Base-by-base conservation (phyloP, 106 monocot genomes). In the Dioscorea dumetorum region DNA sequence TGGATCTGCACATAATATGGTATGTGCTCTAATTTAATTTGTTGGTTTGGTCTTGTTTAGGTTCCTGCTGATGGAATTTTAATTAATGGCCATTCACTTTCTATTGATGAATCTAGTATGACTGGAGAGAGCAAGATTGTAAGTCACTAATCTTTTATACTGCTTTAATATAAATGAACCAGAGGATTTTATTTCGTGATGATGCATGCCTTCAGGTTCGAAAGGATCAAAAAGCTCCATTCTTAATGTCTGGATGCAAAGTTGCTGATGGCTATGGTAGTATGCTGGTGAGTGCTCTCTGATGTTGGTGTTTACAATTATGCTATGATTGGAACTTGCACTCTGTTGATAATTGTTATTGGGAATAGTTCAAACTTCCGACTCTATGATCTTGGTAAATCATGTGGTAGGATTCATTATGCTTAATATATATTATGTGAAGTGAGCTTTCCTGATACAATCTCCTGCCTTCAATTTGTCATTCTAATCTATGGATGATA, bases 221-320 rank as follows among this genome's bases (percentile, higher is more conserved):
- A 61, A 97, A 92, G 71, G 82, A 97, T 79, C 84, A 78, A 32
- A 97, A 77, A 50, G 64, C 82, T 62, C 97, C 97, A 31, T 97
- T 97, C 84, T 84, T 97, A 70, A 87, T 97, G 88, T 91, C 97
- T 77, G 97, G 97, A 64, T 97, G 97, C 84, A 97, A 97, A 72
- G 84, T 97, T 61, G 88, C 91, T 58, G 89, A 92, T 83, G 97
- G 97, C 56, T 92, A 85, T 79, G 97, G 97, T 49, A 81, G 64
- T 35, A 97, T 97, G 92, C 64, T 97, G 89, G 97, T 97, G 32
- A 80, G 80, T 31, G 4, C 32, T n/a, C 11, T 48, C 52, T 50
- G 34, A 33, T n/a, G 31, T 22, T 58, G 58, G 24, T 8, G 54
- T 50, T 56, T 34, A 49, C 22, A 17, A 22, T 54, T 64, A 21